Conservation (phyloP, 2,329 filamentous ascomycete genomes). For the Curvularia sp. region DNA sequence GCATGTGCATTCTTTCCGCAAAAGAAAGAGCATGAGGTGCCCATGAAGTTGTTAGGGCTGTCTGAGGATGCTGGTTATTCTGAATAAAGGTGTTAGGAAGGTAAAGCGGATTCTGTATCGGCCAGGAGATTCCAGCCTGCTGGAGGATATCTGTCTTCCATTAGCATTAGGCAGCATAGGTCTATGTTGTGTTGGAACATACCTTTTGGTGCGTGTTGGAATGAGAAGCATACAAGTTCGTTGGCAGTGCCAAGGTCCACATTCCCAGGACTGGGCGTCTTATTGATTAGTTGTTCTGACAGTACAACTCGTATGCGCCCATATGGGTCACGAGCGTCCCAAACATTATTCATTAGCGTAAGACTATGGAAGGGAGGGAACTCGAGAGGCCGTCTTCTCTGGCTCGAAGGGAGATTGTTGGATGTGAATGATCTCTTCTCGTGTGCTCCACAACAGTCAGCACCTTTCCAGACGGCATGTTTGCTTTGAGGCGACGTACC, state of each 20-base stretch:
- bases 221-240: conserved; percentile 79
- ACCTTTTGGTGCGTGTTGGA: conserved; percentile 84
- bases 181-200: conserved; percentile 35
- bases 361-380: conserved; percentile 78
- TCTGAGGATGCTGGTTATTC: conserved; percentile 4
- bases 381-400: conserved; percentile 61
- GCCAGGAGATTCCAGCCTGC: conserved; percentile 78
- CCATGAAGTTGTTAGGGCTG: conserved; percentile 4
- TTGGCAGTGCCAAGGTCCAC: conserved; percentile 68
- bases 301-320: conserved; percentile 80
- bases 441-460: conserved; percentile 27
- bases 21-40: conserved; percentile 8
- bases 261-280: conserved; percentile 26
- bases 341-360: conserved; percentile 72
- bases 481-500: conserved; percentile 20
- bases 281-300: conserved; percentile 69
- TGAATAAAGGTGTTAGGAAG: conserved; percentile 22
- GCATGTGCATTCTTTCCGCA: conserved; percentile 10
- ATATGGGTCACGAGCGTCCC: conserved; percentile 73
- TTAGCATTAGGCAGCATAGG: conserved; percentile 3
- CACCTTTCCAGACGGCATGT: not conserved
- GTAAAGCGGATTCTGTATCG: conserved; percentile 57
- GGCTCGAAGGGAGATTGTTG: conserved; percentile 60
- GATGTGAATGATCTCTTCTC: conserved; percentile 33
- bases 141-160: conserved; percentile 71